Conservation (phyloP, 106 monocot species). For the Narthecium ossifragum region DNA sequence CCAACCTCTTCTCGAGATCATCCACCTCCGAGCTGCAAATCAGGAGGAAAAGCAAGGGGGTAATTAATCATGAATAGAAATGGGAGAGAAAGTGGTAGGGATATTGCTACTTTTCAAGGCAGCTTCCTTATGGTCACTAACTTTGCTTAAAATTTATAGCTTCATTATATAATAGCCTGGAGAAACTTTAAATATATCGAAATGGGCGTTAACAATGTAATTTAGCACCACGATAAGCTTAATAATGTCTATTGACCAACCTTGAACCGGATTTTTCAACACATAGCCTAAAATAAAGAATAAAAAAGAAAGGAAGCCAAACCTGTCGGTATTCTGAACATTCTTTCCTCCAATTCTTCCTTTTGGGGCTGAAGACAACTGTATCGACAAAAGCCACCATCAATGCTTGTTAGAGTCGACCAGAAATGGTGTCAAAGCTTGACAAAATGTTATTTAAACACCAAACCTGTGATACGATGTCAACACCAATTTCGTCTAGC, state of each 20-base stretch:
- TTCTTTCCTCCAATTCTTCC: slow-evolving; percentile 64
- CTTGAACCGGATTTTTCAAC: too few relatives aligned
- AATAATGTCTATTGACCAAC: too few relatives aligned
- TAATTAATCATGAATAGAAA: neutral
- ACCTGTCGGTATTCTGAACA: slow-evolving; percentile 48
- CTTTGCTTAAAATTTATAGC: too few relatives aligned
- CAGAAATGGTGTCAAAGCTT: neutral
- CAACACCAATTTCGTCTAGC: slow-evolving; percentile 96
- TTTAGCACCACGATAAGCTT: too few relatives aligned
- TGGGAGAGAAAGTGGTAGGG: too few relatives aligned
- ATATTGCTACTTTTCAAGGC: too few relatives aligned
- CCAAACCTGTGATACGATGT: slow-evolving; percentile 80
- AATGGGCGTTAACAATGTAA: too few relatives aligned
- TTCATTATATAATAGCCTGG: too few relatives aligned
- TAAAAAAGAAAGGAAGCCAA: neutral
- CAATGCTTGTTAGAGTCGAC: too few relatives aligned
- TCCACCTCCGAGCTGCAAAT: slow-evolving; percentile 41
- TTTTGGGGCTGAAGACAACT: slow-evolving; percentile 81
- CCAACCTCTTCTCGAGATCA: slow-evolving; percentile 56
- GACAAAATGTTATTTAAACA: neutral
- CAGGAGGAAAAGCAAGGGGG: neutral
- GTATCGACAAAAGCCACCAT: too few relatives aligned
- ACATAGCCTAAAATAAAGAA: neutral
- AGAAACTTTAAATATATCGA: too few relatives aligned
- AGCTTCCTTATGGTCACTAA: too few relatives aligned